phyloP scores from a whole-genome alignment of 345 rosid species.

The Rubroshorea leprosula region DNA sequence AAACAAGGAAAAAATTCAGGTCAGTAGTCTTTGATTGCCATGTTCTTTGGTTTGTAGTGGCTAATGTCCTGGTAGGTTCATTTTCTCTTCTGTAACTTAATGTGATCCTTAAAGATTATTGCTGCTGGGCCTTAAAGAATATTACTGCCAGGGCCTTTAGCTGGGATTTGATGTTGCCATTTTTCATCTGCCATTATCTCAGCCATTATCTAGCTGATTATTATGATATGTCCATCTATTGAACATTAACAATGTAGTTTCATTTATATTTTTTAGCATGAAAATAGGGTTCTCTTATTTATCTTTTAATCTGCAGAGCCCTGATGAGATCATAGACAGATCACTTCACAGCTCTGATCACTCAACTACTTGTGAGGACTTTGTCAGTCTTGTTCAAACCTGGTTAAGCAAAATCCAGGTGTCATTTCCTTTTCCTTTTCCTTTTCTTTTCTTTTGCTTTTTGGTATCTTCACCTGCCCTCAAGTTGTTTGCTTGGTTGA shows the following conservation, averaged over 20 bases:
- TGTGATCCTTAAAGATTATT: background rate
- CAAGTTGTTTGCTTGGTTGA: constrained; percentile 4
- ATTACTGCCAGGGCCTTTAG: background rate
- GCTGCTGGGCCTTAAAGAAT: background rate
- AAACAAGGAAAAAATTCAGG: too few relatives aligned
- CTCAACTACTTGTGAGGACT: constrained; percentile 68
- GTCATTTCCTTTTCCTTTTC: background rate
- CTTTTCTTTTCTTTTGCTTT: background rate
- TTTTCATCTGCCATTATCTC: too few relatives aligned
- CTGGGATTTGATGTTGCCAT: too few relatives aligned
- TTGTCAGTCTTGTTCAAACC: constrained; percentile 65
- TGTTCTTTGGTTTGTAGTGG: background rate
- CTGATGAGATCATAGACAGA: constrained; percentile 76
- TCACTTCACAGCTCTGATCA: constrained; percentile 59
- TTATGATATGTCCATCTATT: background rate
- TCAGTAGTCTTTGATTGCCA: too few relatives aligned
- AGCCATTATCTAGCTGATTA: background rate
- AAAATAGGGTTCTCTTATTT: constrained; percentile 1
- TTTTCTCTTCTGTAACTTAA: background rate
- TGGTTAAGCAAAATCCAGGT: constrained; percentile 87
- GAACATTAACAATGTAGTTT: too few relatives aligned
- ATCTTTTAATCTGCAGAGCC: constrained; percentile 43
- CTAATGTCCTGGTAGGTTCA: background rate
- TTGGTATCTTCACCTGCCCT: background rate
- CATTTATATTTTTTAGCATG: background rate